Percentiles rank a stretch among this genome's conserved stretches.
Conservation (phyloP, 768 basidiomycete species). For the Phanerochaete carnosa region DNA sequence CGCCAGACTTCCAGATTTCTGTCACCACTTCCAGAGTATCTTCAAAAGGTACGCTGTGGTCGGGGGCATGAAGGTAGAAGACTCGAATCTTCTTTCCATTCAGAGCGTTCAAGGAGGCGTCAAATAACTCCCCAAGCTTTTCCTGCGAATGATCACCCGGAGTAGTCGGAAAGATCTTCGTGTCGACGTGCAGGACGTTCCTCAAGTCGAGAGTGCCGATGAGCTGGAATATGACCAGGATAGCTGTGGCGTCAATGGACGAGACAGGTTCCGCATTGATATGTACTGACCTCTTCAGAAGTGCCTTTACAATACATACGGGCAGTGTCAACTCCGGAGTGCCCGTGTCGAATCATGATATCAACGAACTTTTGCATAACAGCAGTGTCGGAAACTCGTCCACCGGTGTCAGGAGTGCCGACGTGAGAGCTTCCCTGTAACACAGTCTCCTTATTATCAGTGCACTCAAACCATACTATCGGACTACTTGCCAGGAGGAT, state of each 20-base stretch:
- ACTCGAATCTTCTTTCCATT: constrained; percentile 44
- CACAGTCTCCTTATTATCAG: no score
- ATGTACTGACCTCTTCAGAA: background rate
- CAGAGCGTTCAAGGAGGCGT: constrained; percentile 42
- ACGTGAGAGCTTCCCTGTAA: background rate
- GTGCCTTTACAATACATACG: background rate
- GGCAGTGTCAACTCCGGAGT: constrained; percentile 1
- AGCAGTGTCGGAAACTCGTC: background rate
- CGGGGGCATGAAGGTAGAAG: constrained; percentile 60
- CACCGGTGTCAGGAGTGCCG: background rate
- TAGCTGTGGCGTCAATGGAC: no score
- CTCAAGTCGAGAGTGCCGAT: background rate
- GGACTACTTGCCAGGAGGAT: no score
- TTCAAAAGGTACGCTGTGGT: constrained; percentile 53
- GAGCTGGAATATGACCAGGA: no score
- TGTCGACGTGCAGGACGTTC: background rate
- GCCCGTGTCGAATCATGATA: background rate
- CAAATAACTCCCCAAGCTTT: constrained; percentile 43
- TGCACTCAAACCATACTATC: no score
- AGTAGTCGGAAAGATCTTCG: constrained; percentile 38
- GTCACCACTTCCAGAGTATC: constrained; percentile 38
- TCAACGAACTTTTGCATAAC: background rate
- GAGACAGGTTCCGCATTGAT: no score
- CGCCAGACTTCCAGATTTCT: constrained; percentile 52
- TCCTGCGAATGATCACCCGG: constrained; percentile 40